Base-by-base conservation (phyloP, 345 rosid species). In the Odontarrhena argentea region DNA sequence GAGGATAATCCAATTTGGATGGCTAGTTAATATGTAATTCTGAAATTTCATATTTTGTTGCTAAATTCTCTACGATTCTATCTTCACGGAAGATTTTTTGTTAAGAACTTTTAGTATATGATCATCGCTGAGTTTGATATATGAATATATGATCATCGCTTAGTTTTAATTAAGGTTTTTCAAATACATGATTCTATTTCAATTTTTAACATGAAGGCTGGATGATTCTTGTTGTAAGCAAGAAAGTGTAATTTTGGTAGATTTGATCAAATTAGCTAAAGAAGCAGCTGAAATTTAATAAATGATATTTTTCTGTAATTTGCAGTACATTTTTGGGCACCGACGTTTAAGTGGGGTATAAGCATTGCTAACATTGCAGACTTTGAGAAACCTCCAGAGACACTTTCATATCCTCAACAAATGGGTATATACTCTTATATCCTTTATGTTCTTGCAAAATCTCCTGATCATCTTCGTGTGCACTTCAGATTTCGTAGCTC, bases 261-360 rank as follows among this genome's bases (percentile, higher is more conserved):
- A 36, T 12, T 57, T 26, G 24, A 26, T 48, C 65, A 47, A 57
- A 36, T 3, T 36, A 36, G 5, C 0, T 40, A 52, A 9, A 3
- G 3, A 46, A 37, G 32, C 43, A 37, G 32, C 43, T 28, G 25
- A 48, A 14, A 0, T 40, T 11, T n/a, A 8, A 55, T 5, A 32
- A 1, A 32, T 18, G 22, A 6, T 32, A 3, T 44, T 6, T 52
- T 32, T 24, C n/a, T 63, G 55, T 40, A 24, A 8, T 2, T 55
- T 8, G 9, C 71, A 69, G 86, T 71, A 5, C 70, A 88, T 74
- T 92, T 92, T 67, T 92, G 96, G 95, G 98, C 95, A 4, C 98
- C 98, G 2, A 87, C 96, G 2, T 92, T 92, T 55, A 92, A 92
- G 70, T 88, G 98, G 98, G 96, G 96, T 35, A 88, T 92, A 75